Base-by-base conservation (phyloP, 2,329 filamentous ascomycete genomes). In the Dactylellina drechsleri region DNA sequence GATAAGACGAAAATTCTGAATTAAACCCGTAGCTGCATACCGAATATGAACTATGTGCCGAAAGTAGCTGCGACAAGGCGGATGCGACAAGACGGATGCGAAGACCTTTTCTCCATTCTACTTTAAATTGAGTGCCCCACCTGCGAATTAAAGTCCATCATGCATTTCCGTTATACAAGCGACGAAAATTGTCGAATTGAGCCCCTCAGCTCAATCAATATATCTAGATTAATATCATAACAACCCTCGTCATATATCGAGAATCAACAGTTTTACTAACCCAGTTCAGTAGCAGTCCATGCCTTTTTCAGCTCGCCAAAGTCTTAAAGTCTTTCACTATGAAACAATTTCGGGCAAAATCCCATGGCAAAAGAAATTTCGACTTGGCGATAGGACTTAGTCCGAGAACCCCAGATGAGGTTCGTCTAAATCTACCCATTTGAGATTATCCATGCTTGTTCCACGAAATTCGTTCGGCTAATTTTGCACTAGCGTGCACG, bases 351-450 rank as follows among this genome's bases (percentile, higher is more conserved):
- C 31, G 36, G 47, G 12, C 56, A 53, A 57, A 47, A 31, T 59
- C 26, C 41, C 47, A 41, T 59, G 13, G 45, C 20, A 54, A 52
- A 20, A 18, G 43, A 13, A 52, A 52, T 57, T 31, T 45, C 31
- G 23, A 36, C 50, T 61, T 57, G 58, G 49, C 57, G 57, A 28
- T 58, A n/a, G 31, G 57, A 52, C 41, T 70, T 57, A 26, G 57
- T 58, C 26, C 7, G 43, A 53, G 60, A 41, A 36, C 20, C 45
- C 31, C 12, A 49, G 53, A 15, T 23, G 47, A 43, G 15, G 43
- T 71, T 71, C 66, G 66, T 71, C 59, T 71, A 71, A 71, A 49
- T 71, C 52, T 71, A 23, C 66, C 59, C 28, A 40, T 52, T 71
- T 65, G 59, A 45, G 66, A 58, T 15, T 45, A 65, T 60, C 59